These are phyloP conservation scores for Coemansia sp. DNA, from an alignment of 192 early-diverging fungal genomes.

Conservation along the genomic window DNA sequence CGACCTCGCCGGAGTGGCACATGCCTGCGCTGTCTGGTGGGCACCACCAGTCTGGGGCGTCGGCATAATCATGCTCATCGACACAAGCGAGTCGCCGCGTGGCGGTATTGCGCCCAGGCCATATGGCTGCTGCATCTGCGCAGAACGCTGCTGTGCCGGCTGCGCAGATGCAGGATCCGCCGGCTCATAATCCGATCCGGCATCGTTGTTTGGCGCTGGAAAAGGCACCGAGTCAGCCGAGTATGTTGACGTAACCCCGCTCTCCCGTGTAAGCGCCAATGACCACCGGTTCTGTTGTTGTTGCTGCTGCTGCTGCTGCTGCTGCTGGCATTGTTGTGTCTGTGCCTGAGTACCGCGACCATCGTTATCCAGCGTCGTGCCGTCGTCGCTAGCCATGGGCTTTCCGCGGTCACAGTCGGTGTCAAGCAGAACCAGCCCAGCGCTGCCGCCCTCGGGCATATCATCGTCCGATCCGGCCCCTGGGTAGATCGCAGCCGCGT, in stretches of 20 bases:
- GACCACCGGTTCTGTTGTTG: conserved; percentile 15
- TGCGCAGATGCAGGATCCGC: background rate
- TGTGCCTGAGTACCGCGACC: background rate
- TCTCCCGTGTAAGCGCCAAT: conserved; percentile 10
- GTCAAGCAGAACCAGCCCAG: conserved; percentile 28
- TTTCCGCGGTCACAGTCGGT: conserved; percentile 3
- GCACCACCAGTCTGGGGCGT: conserved; percentile 10
- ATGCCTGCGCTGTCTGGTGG: background rate
- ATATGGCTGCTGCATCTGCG: background rate
- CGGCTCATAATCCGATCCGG: background rate
- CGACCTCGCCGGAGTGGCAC: conserved; percentile 6
- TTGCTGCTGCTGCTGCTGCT: background rate
- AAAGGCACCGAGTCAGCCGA: conserved; percentile 5
- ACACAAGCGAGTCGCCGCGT: conserved; percentile 27
- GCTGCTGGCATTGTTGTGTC: background rate
- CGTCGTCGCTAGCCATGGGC: conserved; percentile 25
- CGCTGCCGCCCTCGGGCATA: background rate
- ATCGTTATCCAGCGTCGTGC: conserved; percentile 11
- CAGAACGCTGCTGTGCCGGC: background rate
- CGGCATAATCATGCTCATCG: conserved; percentile 22
- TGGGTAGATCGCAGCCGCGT: conserved; percentile 25
- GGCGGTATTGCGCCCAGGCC: conserved; percentile 8
- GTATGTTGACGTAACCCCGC: conserved; percentile 6
- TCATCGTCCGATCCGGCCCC: background rate
- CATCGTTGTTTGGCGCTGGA: background rate